phyloP scores from a whole-genome alignment of 768 basidiomycete species.

The Trametes cinnabarina region DNA sequence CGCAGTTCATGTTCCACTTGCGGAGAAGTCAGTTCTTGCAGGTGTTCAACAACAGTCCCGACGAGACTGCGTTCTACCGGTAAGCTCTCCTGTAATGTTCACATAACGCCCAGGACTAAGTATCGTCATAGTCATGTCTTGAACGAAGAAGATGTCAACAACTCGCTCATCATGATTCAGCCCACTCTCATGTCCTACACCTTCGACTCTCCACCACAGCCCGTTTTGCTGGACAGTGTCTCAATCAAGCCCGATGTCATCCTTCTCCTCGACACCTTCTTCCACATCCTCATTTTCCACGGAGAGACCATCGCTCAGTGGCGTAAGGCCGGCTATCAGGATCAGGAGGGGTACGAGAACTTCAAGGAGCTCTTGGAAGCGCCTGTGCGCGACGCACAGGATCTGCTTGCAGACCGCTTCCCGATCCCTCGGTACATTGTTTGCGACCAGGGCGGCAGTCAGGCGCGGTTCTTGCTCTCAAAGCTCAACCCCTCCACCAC shows the following conservation, averaged over 20 bases:
- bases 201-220: constrained; percentile 87
- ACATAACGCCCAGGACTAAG: background rate
- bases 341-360: constrained; percentile 98
- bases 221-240: constrained; percentile 93
- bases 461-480: constrained; percentile 95
- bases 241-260: constrained; percentile 98
- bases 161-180: constrained; percentile 99
- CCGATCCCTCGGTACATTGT: constrained; percentile 98
- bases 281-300: constrained; percentile 99
- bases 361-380: constrained; percentile 90
- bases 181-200: constrained; percentile 99
- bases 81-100: constrained; percentile 33
- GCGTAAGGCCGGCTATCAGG: constrained; percentile 98
- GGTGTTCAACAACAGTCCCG: constrained; percentile 99
- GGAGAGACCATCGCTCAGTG: constrained; percentile 96
- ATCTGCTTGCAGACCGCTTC: constrained; percentile 91
- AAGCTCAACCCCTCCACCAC: constrained; percentile 98
- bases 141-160: constrained; percentile 98
- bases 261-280: constrained; percentile 96
- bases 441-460: constrained; percentile 95
- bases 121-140: constrained; percentile 69
- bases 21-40: constrained; percentile 97
- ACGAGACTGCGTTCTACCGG: constrained; percentile 99
- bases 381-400: constrained; percentile 90
- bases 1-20: constrained; percentile 99